Evolutionary conservation across 768 basidiomycete species (phyloP).

Genomic region (Sporobolomyces pararoseus): DNA sequence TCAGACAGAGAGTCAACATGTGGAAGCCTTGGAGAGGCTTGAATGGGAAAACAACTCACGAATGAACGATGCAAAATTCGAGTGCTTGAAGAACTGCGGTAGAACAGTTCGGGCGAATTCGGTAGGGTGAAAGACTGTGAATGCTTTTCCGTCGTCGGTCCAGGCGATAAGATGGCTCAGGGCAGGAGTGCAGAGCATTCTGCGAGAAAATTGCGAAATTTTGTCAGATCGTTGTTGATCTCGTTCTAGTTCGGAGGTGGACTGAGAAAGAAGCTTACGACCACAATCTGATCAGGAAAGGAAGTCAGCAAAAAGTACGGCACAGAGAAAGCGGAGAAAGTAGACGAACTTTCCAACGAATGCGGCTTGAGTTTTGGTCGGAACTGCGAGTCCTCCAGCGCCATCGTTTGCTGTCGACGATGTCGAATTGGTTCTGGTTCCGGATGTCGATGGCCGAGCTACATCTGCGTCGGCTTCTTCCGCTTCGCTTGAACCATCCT

Average conservation of each 20-base stretch:
- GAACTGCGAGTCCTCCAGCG: not conserved
- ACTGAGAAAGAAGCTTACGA: slow-evolving; percentile 1
- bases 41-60: slow-evolving; percentile 42
- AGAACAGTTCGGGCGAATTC: slow-evolving; percentile 42
- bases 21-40: not conserved
- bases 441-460: not conserved
- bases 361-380: slow-evolving; percentile 21
- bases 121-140: slow-evolving; percentile 27
- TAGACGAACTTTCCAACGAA: slow-evolving; percentile 29
- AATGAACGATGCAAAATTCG: slow-evolving; percentile 51
- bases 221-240: no score
- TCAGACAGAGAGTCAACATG: not conserved
- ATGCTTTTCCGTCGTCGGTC: slow-evolving; percentile 26
- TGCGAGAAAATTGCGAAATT: not conserved
- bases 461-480: not conserved
- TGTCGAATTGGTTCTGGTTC: not conserved
- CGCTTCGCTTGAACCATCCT: slow-evolving; percentile 5
- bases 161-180: slow-evolving; percentile 33
- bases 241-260: not conserved
- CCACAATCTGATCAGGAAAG: slow-evolving; percentile 7
- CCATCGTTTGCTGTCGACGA: not conserved
- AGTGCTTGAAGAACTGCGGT: slow-evolving; percentile 52
- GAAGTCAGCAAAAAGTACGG: not conserved
- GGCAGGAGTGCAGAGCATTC: slow-evolving; percentile 21
- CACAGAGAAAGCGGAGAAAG: not conserved